Evolutionary conservation across 2,329 filamentous ascomycete genomes (phyloP), one percentile per base, ranked within the genome.

Genomic region (Gaeumannomyces sp.): DNA sequence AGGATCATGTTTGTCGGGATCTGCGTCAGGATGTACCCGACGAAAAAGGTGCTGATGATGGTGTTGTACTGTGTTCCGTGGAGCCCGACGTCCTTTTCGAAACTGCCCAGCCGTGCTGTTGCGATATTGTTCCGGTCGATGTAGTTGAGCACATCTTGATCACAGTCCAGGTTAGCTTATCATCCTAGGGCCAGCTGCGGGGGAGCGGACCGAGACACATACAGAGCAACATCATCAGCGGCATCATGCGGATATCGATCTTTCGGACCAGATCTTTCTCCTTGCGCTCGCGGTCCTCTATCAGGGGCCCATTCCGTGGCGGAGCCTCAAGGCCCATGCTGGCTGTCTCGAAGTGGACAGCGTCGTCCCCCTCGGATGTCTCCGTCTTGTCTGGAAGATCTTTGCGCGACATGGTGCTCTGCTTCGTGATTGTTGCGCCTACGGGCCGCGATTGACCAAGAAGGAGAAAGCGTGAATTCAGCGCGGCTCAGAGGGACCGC

Each of bases 91-190:
- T 82, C 81, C 0, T 74, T 71, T 59, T 78, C 75, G n/a, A 83
- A 72, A 4, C 78, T 78, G 5, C 77, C 77, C 38, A 83, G 69
- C 64, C 75, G 72, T 1, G 78, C 80, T n/a, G 72, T 69, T 0
- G 73, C 71, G 13, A 74, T 66, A 22, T 71, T 72, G 45, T 74
- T 74, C 0, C 72, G 68, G 50, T 74, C 83, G 60, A 88, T 73
- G 72, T 86, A 88, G 69, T 88, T 88, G 74, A 88, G 75, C 66
- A 88, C 83, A 68, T 87, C 88, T 80, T 87, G 16, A 10, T 45
- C 28, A 3, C 2, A 6, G 33, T n/a, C 45, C n/a, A 25, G 13
- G 45, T 85, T 63, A 87, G 57, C 29, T 68, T 66, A 66, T 7
- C 67, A 59, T 22, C 4, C 60, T 3, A n/a, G 1, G 29, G n/a